Base-by-base conservation (phyloP, 2,329 filamentous ascomycete species). In the Scleromitrula shiraiana region DNA sequence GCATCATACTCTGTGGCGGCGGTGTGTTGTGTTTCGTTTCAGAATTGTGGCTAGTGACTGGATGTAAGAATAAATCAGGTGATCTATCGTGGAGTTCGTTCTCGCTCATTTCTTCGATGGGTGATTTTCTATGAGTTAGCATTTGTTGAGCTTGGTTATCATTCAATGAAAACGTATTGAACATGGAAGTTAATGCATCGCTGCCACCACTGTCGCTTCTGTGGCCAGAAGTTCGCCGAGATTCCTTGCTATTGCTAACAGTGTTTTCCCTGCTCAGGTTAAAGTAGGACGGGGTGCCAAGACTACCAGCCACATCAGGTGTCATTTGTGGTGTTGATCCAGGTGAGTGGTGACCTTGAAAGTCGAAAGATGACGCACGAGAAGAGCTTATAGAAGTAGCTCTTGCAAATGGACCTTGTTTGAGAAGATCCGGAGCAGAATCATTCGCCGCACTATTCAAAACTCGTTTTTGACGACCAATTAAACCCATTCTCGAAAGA, bases 391-490 rank as follows among this genome's bases (percentile, higher is more conserved):
- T 78, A 0, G 93, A 97, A 4, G 84, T 78, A 4, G 88, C 85
- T 44, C 89, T 82, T 49, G 83, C 86, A 67, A 97, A 97, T 0
- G 91, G 88, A 0, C 91, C 90, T 60, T 93, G 83, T 64, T 95
- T 96, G 36, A 97, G 76, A 10, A 98, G 72, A 68, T 98, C 94
- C 1, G 93, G 93, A 1, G 83, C 89, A n/a, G 84, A 81, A 55
- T 98, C 91, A 26, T 82, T 80, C 23, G 81, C 73, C 63, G 80
- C 78, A 70, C 77, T 82, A 62, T 84, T 93, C 40, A 96, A 74
- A 19, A 91, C 88, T 60, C 93, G 82, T 71, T 98, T 97, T 68
- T 98, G 93, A 60, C 93, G 86, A 51, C 93, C 93, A 52, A 98
- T 86, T 54, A 98, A 73, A 64, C 93, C 94, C 91, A 98, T 97